Base-by-base conservation (phyloP, 1,139 yeast genomes). In the Nakaseomyces bracarensis region DNA sequence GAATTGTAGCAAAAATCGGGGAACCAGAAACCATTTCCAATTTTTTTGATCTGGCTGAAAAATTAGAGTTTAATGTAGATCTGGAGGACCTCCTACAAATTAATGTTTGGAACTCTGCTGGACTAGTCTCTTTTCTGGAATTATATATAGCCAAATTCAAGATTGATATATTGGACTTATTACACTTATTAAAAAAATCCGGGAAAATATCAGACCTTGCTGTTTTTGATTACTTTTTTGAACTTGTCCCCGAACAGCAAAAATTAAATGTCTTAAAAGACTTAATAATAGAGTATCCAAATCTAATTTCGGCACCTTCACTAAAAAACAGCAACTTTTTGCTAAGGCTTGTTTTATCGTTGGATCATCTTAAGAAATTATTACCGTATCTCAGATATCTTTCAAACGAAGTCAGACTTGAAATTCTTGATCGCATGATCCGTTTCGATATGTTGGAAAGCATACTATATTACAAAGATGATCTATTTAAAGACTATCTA, bases 21-120 rank as follows among this genome's bases (percentile, higher is more conserved):
- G 26, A 27, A 21, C 21, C 27, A 13, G 16, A 36, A 31, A 16
- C 42, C 39, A 18, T 36, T 39, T 31, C 30, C 36, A 22, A 27
- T 20, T 18, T 48, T 40, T 29, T 39, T 45, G 36, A 38, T 15
- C 36, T 38, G 6, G 34, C 36, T 16, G 34, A 30, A 26, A 38
- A 38, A 15, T 36, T 38, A 11, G 28, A 18, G 11, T 38, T 38
- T 38, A 26, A 31, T 8, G 36, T 38, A 14, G 25, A 38, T 18
- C 14, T 30, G 13, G 15, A 18, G 10, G 26, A 19, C 13, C n/a
- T 38, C 21, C 18, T 38, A 16, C 36, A 30, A 9, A 33, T 38
- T 8, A 18, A 19, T n/a, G 21, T 22, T 16, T 38, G 40, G 40
- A 33, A 33, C 4, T 21, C 36, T 5, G 16, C 16, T 21, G 36